Evolutionary conservation across 306 rosid species (phyloP).

Genomic region (Cucurbita ficifolia): DNA sequence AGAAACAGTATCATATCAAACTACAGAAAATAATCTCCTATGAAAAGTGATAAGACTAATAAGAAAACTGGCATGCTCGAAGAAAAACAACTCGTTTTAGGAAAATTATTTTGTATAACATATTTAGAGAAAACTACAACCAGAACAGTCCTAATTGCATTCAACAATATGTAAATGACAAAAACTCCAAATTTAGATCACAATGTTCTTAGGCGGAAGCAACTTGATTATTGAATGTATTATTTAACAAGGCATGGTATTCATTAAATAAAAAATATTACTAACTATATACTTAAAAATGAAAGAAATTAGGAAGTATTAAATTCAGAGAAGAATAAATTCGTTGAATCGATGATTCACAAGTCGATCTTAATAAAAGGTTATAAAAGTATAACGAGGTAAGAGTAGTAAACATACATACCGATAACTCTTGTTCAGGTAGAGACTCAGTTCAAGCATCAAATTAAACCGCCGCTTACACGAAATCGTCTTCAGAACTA

Average conservation of each 20-base stretch:
- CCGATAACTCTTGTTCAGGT: background rate
- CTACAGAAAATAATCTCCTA: background rate
- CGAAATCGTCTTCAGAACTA: background rate
- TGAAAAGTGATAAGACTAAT: background rate
- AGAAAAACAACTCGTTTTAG: background rate
- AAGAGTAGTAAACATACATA: background rate
- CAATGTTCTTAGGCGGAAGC: background rate
- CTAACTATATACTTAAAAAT: background rate
- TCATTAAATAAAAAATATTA: background rate
- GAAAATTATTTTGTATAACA: background rate
- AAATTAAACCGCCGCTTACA: background rate
- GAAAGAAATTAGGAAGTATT: background rate
- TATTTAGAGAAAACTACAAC: background rate
- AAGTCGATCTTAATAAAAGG: background rate
- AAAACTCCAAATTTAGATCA: background rate
- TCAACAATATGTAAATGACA: background rate
- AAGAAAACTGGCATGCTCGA: background rate
- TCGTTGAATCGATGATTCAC: background rate
- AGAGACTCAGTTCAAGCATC: background rate
- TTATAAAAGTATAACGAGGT: background rate
- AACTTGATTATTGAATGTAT: background rate
- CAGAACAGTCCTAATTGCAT: background rate
- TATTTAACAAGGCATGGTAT: background rate
- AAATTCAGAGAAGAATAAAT: background rate
- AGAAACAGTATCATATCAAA: background rate